These are phyloP conservation scores for Trichosanthes truncata DNA, from an alignment of 306 rosid genomes.

Conservation along the genomic window DNA sequence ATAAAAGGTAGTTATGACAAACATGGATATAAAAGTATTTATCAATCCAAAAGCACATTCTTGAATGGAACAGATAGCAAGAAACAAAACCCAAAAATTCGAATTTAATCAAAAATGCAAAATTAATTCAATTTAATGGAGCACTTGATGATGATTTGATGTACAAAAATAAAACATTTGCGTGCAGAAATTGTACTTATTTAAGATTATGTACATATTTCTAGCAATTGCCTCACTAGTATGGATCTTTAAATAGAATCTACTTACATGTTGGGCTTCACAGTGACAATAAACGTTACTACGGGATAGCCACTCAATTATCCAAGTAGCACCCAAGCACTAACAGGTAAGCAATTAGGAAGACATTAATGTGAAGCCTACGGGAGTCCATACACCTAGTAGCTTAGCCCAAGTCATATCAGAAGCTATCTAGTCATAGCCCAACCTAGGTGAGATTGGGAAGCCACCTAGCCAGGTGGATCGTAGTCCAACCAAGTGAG, in stretches of 20 bases:
- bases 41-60: background rate
- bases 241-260: background rate
- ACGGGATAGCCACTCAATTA: background rate
- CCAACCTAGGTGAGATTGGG: background rate
- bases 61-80: background rate
- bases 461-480: background rate
- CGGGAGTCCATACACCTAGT: background rate
- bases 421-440: background rate
- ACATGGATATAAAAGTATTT: background rate
- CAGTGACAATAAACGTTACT: background rate
- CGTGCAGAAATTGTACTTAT: background rate
- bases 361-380: background rate
- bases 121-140: background rate
- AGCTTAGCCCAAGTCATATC: background rate
- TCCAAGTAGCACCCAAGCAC: background rate
- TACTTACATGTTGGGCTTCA: background rate
- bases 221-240: background rate
- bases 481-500: background rate
- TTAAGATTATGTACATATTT: background rate
- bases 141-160: background rate
- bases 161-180: background rate
- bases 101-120: background rate
- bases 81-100: background rate
- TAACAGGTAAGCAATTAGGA: background rate
- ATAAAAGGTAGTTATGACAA: background rate